Evolutionary conservation across 1,284 basidiomycete genomes (phyloP).

Genomic region (Dichomitus squalens): DNA sequence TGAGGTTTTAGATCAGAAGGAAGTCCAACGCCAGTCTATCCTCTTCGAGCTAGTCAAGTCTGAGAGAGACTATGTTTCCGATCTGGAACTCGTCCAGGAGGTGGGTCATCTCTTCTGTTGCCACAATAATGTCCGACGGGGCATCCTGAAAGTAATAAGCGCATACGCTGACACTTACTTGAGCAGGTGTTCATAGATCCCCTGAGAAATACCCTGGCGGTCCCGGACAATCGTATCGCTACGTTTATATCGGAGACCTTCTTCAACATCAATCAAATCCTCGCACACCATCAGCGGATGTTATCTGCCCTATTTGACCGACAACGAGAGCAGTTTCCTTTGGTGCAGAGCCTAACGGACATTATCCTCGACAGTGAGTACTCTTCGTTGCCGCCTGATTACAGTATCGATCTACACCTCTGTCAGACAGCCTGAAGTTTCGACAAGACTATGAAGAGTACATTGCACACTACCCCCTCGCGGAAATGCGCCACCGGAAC

Average conservation of each 20-base stretch:
- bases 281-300: constrained; percentile 65
- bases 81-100: constrained; percentile 68
- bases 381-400: neutral
- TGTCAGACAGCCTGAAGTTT: constrained; percentile 46
- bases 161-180: neutral
- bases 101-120: constrained; percentile 41
- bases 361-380: constrained; percentile 70
- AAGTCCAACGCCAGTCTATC: constrained; percentile 79
- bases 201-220: constrained; percentile 53
- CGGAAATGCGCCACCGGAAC: constrained; percentile 75
- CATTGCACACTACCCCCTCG: constrained; percentile 83
- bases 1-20: constrained; percentile 68
- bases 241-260: constrained; percentile 76
- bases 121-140: too few species aligned
- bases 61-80: constrained; percentile 78
- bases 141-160: too few species aligned
- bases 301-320: constrained; percentile 68
- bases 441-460: constrained; percentile 71
- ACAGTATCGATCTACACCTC: neutral
- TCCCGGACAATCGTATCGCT: constrained; percentile 51
- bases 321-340: constrained; percentile 79
- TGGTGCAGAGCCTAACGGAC: constrained; percentile 77
- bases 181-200: constrained; percentile 69
- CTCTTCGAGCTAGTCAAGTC: constrained; percentile 84
- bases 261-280: constrained; percentile 68